These are phyloP conservation scores for Mycena capillaripes DNA, from an alignment of 768 basidiomycete species.

Conservation along the genomic window DNA sequence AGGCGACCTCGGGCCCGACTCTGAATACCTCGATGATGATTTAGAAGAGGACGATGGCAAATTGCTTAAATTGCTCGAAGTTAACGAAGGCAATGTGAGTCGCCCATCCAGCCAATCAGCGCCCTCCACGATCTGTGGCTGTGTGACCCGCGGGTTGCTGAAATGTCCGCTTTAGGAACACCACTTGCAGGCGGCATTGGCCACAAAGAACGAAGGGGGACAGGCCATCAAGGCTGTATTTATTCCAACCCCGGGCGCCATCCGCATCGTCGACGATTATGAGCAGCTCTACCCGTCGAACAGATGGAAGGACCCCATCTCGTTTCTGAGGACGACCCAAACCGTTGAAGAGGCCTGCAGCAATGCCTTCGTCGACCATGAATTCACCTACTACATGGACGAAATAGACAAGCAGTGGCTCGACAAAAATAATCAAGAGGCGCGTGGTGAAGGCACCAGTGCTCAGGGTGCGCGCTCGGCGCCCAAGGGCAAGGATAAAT, in stretches of 20 bases:
- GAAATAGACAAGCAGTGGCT: conserved; percentile 97
- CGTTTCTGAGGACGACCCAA: conserved; percentile 86
- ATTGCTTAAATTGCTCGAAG: no score
- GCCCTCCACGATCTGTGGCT: conserved; percentile 50
- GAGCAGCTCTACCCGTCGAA: conserved; percentile 78
- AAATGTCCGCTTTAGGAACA: conserved; percentile 63
- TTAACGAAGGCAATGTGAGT: conserved; percentile 27
- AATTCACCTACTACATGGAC: conserved; percentile 94
- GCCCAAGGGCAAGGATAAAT: conserved; percentile 88
- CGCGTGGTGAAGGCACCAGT: conserved; percentile 88
- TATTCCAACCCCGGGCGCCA: conserved; percentile 95
- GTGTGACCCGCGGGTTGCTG: conserved; percentile 65
- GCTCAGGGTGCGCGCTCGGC: conserved; percentile 71
- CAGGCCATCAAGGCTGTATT: no score
- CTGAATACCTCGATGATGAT: conserved; percentile 32
- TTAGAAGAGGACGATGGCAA: conserved; percentile 14
- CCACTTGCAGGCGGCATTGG: conserved; percentile 64
- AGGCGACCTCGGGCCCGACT: conserved; percentile 28
- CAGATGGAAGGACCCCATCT: conserved; percentile 82
- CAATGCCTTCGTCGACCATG: conserved; percentile 71
- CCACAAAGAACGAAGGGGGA: no score
- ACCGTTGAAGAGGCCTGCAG: conserved; percentile 84
- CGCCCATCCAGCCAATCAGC: conserved; percentile 21
- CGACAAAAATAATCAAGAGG: conserved; percentile 90
- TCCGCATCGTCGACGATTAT: conserved; percentile 84